Evolutionary conservation across 805 yeast species (phyloP), one percentile per base, ranked within the genome.

Genomic region (Kuraishia borneana): DNA sequence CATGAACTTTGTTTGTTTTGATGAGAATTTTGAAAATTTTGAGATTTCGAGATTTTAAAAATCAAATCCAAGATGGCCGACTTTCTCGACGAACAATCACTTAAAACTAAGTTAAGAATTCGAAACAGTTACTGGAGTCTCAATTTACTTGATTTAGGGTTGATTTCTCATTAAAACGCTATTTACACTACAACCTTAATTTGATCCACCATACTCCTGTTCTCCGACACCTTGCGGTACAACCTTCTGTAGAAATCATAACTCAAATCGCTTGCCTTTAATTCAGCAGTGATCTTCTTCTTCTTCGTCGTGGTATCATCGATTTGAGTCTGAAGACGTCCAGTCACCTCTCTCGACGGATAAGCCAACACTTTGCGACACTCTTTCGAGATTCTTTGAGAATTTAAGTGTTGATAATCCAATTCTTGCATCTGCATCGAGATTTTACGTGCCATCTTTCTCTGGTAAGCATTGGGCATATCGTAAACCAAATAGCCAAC

Each of bases 391-490:
- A 92, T 71, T 39, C 98, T 67, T 32, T 68, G 70, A 1, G 95
- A 76, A 51, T 88, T 89, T 30, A 64, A 46, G 44, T 82, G 92
- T 9, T 83, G 76, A 47, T 87, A 92, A 39, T 88, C 96, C 44
- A 76, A 56, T 12, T 69, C 71, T 28, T 64, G 63, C 22, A 92
- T 61, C 46, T 79, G 81, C 5, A 50, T 50, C 41, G 70, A 71
- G 43, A 89, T 70, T 54, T 82, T 84, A 32, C 68, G 63, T 0
- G 92, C 85, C 38, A 85, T 68, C 38, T 87, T 87, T 43, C 85
- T 65, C 14, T 95, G 94, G 45, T 84, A 74, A 0, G 96, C 95
- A 45, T 80, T 73, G 2, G 96, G 96, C 10, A 94, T 73, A 53
- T 92, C 97, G 39, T 67, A 63, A 14, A 85, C 60, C 37, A 87